These are phyloP conservation scores for Suillus paluster DNA, from an alignment of 768 basidiomycete genomes.

Conservation along the genomic window DNA sequence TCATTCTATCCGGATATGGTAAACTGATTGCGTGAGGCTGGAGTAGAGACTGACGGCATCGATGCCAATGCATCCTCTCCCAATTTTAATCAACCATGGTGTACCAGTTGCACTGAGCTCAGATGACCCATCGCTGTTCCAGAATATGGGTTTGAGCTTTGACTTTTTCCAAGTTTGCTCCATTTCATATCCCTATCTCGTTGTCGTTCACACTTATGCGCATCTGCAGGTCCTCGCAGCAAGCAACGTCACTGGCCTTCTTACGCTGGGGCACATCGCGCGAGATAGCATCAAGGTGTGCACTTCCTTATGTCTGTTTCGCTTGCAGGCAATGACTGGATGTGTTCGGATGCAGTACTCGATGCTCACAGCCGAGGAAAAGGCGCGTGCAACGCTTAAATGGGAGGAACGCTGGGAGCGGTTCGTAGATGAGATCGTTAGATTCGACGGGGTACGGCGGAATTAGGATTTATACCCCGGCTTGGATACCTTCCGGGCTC, in stretches of 20 bases:
- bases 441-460: background rate
- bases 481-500: background rate
- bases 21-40: background rate
- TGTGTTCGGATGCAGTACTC: constrained; percentile 48
- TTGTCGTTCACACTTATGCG: background rate
- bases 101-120: constrained; percentile 72
- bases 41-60: constrained; percentile 71
- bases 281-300: constrained; percentile 66
- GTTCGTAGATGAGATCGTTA: constrained; percentile 45
- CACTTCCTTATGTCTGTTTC: background rate
- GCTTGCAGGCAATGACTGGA: background rate
- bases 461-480: background rate
- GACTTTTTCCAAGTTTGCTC: constrained; percentile 73
- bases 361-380: constrained; percentile 51
- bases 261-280: constrained; percentile 64
- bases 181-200: background rate
- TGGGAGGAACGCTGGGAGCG: constrained; percentile 56
- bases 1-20: background rate
- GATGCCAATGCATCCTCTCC: constrained; percentile 81
- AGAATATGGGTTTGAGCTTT: constrained; percentile 77
- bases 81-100: constrained; percentile 71
- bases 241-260: constrained; percentile 68
- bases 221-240: constrained; percentile 60
- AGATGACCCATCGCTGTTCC: constrained; percentile 79
- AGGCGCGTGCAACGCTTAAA: constrained; percentile 41